These are phyloP conservation scores for Gloeophyllum trabeum DNA, from an alignment of 768 basidiomycete species.

Conservation along the genomic window DNA sequence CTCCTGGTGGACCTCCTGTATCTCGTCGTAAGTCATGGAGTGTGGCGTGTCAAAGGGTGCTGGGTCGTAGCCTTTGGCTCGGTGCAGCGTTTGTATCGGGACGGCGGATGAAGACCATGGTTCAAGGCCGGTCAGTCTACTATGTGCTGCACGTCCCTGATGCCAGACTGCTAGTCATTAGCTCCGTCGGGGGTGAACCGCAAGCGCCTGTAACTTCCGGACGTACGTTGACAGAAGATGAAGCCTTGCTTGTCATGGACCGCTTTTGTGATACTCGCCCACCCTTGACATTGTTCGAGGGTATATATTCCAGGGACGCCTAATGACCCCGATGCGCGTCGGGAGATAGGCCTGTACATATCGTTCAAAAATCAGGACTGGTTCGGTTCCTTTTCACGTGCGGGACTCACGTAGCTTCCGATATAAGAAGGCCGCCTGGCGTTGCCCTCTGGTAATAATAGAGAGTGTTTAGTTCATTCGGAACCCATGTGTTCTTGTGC, in stretches of 20 bases:
- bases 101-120: neutral
- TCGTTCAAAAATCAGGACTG: neutral
- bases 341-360: constrained; percentile 14
- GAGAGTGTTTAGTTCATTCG: constrained; percentile 3
- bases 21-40: neutral
- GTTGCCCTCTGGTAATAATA: constrained; percentile 6
- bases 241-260: constrained; percentile 21
- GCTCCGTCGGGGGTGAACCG: neutral
- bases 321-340: constrained; percentile 12
- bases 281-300: constrained; percentile 22
- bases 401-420: constrained; percentile 14
- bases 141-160: neutral
- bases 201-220: neutral
- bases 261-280: constrained; percentile 23
- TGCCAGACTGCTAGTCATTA: neutral
- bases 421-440: constrained; percentile 16
- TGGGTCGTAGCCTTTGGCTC: neutral
- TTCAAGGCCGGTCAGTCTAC: neutral
- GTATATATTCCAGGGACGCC: constrained; percentile 24
- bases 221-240: constrained; percentile 12
- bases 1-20: neutral
- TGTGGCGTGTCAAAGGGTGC: neutral
- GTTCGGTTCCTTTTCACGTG: neutral
- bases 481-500: constrained; percentile 2
- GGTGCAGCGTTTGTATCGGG: neutral